Evolutionary conservation across 1,284 basidiomycete genomes (phyloP).

Genomic region (Trichosporon asahii): DNA sequence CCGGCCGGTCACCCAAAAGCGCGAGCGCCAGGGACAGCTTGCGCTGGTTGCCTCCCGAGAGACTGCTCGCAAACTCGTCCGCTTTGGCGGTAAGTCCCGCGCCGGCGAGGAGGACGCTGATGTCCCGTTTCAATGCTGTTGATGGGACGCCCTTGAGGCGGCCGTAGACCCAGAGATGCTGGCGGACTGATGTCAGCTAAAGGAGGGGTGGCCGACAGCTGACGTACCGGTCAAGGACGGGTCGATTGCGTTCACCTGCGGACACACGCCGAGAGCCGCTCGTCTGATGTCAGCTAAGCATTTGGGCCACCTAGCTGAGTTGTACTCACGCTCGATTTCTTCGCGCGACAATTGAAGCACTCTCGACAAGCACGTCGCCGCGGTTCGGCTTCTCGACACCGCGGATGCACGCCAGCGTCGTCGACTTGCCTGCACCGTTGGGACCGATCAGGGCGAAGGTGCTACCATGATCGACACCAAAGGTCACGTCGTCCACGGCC

Average conservation of each 20-base stretch:
- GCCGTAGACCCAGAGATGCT: constrained; percentile 60
- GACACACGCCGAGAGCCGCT: constrained; percentile 65
- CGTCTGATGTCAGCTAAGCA: constrained; percentile 13
- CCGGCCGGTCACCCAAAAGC: constrained; percentile 75
- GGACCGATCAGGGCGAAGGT: constrained; percentile 72
- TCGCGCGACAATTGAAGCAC: constrained; percentile 61
- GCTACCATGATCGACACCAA: constrained; percentile 63
- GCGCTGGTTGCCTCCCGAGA: constrained; percentile 75
- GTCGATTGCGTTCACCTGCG: constrained; percentile 78
- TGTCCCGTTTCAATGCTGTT: constrained; percentile 57
- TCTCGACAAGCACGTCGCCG: constrained; percentile 66
- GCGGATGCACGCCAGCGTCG: constrained; percentile 53
- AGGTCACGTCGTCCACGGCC: constrained; percentile 65
- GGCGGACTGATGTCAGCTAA: constrained; percentile 56
- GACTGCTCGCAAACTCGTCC: constrained; percentile 65
- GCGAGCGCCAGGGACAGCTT: constrained; percentile 76
- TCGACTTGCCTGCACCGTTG: constrained; percentile 74
- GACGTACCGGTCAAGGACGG: constrained; percentile 59
- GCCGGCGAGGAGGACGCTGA: constrained; percentile 61
- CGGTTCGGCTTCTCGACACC: constrained; percentile 55
- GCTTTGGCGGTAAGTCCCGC: constrained; percentile 63
- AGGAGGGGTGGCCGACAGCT: not conserved
- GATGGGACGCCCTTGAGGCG: constrained; percentile 61
- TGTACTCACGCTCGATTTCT: constrained; percentile 56
- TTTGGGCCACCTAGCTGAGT: too few species aligned